These are phyloP conservation scores for Albizia julibrissin DNA, from an alignment of 306 rosid species.

Conservation along the genomic window DNA sequence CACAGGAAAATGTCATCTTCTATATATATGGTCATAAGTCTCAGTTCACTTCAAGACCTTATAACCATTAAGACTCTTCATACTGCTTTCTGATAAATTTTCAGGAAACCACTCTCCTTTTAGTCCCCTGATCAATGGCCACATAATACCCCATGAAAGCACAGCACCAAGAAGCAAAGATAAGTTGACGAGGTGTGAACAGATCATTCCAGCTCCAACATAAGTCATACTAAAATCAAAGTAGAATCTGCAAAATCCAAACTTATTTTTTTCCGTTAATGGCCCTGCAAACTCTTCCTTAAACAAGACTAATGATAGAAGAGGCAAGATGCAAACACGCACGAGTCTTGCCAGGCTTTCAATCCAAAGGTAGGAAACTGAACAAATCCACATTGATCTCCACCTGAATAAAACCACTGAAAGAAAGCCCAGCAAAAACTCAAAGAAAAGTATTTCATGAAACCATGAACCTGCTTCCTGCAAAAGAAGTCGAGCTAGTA, in stretches of 20 bases:
- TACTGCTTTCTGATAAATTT: conserved; percentile 72
- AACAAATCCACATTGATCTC: conserved; percentile 70
- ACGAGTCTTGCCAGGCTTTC: conserved; percentile 77
- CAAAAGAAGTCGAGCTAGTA: conserved; percentile 23
- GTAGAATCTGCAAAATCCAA: conserved; percentile 71
- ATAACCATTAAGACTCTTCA: conserved; percentile 91
- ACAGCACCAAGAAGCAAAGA: conserved; percentile 83
- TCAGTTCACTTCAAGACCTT: conserved; percentile 51
- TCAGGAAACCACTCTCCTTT: conserved; percentile 87
- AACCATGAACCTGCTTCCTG: conserved; percentile 86
- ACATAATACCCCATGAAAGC: conserved; percentile 91
- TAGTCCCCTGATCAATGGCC: conserved; percentile 77
- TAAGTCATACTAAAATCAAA: conserved; percentile 84
- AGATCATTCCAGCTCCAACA: conserved; percentile 98
- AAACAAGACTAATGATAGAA: neutral
- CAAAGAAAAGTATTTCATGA: conserved; percentile 61
- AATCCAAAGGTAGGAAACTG: conserved; percentile 92
- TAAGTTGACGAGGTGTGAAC: conserved; percentile 77
- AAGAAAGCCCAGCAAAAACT: conserved; percentile 85
- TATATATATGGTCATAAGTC: neutral
- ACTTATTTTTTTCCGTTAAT: conserved; percentile 5
- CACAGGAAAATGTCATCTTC: neutral
- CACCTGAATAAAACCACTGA: conserved; percentile 91
- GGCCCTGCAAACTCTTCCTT: conserved; percentile 14
- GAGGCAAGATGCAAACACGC: conserved; percentile 38